Evolutionary conservation across 148 eudicot species (phyloP), one percentile per base, ranked within the genome.

Genomic region (Rhododendron ovatum): DNA sequence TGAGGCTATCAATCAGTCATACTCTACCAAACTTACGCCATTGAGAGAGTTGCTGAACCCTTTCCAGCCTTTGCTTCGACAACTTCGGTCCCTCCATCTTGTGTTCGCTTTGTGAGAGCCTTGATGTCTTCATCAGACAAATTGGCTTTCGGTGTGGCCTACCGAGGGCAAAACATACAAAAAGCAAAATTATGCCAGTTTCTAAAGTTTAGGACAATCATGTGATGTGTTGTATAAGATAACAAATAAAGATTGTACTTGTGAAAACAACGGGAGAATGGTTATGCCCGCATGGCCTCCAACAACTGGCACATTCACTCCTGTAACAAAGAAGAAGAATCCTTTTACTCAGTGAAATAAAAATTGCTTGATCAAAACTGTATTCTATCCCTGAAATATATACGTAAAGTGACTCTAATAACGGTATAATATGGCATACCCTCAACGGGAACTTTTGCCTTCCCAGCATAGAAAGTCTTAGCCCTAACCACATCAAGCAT

Each of bases 251-350:
- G 75, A 53, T 30, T 59, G 15, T 90, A 97, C 99, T 82, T 98
- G 99, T 28, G 99, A 98, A 89, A 98, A 95, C 88, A 98, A 84
- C 1, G 98, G 98, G 24, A 98, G 99, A 87, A 98, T 98, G 85
- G 99, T 98, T 30, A 93, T 87, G 88, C 98, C 99, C 7, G 99
- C 98, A 92, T 98, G 99, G 80, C 98, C 99, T 88, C 98, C 99
- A 81, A 98, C 93, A 86, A 98, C 99, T 7, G 98, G 98, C 43
- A 95, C 98, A 91, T 91, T 92, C 69, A 98, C 98, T 82, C 87
- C 99, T 98, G 91, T 11, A 73, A 83, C 78, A 84, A 75, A 85
- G 14, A 83, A 82, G 71, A 15, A 35, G 39, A 85, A 50, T n/a
- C 74, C 35, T 2, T 59, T 81, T 12, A 84, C 79, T 30, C 55